Percentiles rank a stretch among this genome's conserved stretches.
Evolutionary conservation across 805 yeast genomes (phyloP).

Genomic region (Limtongia smithiae): DNA sequence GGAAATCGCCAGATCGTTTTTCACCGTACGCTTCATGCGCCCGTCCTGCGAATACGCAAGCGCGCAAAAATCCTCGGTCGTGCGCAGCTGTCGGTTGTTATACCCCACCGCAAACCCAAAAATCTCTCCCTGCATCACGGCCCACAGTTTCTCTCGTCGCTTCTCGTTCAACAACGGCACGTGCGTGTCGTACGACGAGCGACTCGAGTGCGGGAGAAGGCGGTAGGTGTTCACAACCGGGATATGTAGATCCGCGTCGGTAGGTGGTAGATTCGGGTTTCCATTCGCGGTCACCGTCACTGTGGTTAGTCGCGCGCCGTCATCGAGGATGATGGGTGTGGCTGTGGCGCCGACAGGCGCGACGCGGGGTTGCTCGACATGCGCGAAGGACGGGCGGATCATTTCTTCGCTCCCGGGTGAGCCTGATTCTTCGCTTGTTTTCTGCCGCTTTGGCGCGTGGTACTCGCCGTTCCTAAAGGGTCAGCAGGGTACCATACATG

Average conservation of each 20-base stretch:
- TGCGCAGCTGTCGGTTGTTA: slow-evolving; percentile 15
- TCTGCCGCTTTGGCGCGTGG: slow-evolving; percentile 4
- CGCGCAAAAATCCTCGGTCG: slow-evolving; percentile 24
- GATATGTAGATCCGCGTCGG: slow-evolving; percentile 16
- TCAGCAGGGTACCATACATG: too few relatives aligned
- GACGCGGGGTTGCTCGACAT: background rate
- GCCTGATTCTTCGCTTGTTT: slow-evolving; percentile 7
- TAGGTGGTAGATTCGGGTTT: slow-evolving; percentile 13
- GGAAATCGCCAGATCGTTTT: slow-evolving; percentile 27
- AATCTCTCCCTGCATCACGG: slow-evolving; percentile 23
- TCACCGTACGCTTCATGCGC: slow-evolving; percentile 26
- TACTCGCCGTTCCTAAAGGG: slow-evolving; percentile 1
- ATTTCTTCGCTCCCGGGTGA: slow-evolving; percentile 5
- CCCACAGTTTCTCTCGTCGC: slow-evolving; percentile 26
- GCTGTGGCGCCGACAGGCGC: background rate
- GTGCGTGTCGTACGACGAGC: slow-evolving; percentile 21
- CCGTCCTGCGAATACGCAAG: slow-evolving; percentile 28
- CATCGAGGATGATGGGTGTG: background rate
- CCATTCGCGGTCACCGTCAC: background rate
- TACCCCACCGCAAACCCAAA: slow-evolving; percentile 24
- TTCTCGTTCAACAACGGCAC: slow-evolving; percentile 17
- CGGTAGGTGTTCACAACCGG: slow-evolving; percentile 15
- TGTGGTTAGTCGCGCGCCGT: background rate
- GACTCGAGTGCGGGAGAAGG: slow-evolving; percentile 13
- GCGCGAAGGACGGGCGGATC: slow-evolving; percentile 7